Evolutionary conservation across 805 yeast genomes (phyloP), one percentile per base, ranked within the genome.

Genomic region (Kodamaea restingae): DNA sequence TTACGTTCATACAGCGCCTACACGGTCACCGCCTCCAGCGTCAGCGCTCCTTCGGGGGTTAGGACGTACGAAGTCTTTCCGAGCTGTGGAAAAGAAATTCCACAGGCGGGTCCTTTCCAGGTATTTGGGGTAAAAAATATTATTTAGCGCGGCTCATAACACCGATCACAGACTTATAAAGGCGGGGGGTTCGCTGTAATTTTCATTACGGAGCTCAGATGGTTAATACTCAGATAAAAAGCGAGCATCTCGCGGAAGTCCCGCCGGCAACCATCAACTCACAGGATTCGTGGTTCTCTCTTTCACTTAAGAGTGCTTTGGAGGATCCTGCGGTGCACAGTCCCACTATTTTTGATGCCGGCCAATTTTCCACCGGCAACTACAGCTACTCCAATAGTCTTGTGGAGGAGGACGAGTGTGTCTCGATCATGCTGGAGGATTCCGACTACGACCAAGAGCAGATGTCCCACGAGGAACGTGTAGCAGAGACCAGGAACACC

Each of bases 331-430:
- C 15, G n/a, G 14, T 30, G 11, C 10, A 17, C 32, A 30, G 32
- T 17, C 32, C 32, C 21, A 30, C 12, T 4, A 7, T 30, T 10
- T 30, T 30, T 30, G 32, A 30, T 11, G 32, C 32, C 6, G 32
- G 32, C 4, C 21, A 30, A 12, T 30, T 30, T 26, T 27, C 30
- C 12, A 34, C 30, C 12, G 40, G 26, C 22, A 24, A 37, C 32
- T 37, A 37, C 25, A 38, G 40, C 26, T 35, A 33, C 26, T 35
- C 38, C 39, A 35, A 37, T 41, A 32, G 38, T 34, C 15, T 28
- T 7, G 20, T 34, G 15, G 42, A 39, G 15, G 45, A 42, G 15
- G 46, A 43, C 28, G 46, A 43, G 7, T 37, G 40, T 7, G 33
- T 37, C 10, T 43, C 46, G 7, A 43, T 43, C 15, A 20, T 20